These are phyloP conservation scores for Apiospora saccharicola DNA, from an alignment of 2,329 filamentous ascomycete genomes.

Conservation along the genomic window DNA sequence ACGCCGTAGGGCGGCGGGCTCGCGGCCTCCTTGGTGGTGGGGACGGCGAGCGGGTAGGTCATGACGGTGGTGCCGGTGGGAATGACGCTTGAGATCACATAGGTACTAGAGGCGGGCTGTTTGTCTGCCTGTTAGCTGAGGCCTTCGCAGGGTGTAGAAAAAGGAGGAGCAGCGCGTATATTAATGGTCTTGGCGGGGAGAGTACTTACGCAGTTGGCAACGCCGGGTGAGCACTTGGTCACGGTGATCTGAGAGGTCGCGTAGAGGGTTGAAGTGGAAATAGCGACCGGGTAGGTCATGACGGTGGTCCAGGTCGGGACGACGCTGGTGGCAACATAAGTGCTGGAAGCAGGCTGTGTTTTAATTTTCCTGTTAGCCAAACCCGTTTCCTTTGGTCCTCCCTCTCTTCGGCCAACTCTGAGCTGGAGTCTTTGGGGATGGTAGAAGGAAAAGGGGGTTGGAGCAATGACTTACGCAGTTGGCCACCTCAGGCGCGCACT, in stretches of 20 bases:
- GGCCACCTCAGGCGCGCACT: not conserved
- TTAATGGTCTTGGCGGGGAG: not conserved
- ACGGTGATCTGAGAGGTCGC: not conserved
- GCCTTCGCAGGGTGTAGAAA: not conserved
- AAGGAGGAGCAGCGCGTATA: not conserved
- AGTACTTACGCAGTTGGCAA: not conserved
- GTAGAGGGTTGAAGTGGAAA: not conserved
- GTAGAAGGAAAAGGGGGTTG: not conserved
- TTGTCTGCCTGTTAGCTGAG: not conserved
- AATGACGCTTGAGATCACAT: constrained; percentile 1
- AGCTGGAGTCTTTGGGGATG: not conserved
- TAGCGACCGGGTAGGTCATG: not conserved
- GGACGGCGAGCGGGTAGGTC: not conserved
- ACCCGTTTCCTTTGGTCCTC: not conserved
- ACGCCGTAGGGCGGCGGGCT: constrained; percentile 5
- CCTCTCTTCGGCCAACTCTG: not conserved
- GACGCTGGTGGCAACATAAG: not conserved
- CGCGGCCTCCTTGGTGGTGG: not conserved
- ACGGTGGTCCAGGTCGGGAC: constrained; percentile 10
- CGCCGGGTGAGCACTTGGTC: not conserved
- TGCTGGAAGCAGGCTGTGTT: constrained; percentile 12
- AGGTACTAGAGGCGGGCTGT: constrained; percentile 12
- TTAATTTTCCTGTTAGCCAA: not conserved
- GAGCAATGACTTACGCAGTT: constrained; percentile 9
- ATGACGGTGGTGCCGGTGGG: constrained; percentile 7